Evolutionary conservation across 2,329 filamentous ascomycete genomes (phyloP), one percentile per base, ranked within the genome.

Genomic region (Anthostomella pinea): DNA sequence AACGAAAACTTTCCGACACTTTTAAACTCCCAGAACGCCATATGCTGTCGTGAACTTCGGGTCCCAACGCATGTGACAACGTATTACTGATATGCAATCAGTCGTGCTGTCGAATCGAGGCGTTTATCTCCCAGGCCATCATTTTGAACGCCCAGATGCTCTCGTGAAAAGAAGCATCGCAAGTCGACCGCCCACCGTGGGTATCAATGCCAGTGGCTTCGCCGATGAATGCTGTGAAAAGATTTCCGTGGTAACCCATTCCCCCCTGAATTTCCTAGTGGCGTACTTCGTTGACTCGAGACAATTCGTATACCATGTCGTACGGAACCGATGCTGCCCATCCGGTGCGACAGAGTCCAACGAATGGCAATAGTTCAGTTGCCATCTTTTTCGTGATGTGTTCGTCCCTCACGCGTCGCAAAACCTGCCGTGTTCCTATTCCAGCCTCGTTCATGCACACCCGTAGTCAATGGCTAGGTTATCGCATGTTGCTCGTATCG

Each of bases 401-500:
- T n/a, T n/a, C n/a, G n/a, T n/a, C n/a, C n/a, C n/a, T n/a, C n/a
- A n/a, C n/a, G n/a, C n/a, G n/a, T n/a, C n/a, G n/a, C n/a, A n/a
- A n/a, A n/a, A n/a, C n/a, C n/a, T n/a, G n/a, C n/a, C n/a, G n/a
- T n/a, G n/a, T n/a, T n/a, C n/a, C n/a, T n/a, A n/a, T n/a, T n/a
- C n/a, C n/a, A n/a, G n/a, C n/a, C n/a, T n/a, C n/a, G n/a, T n/a
- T n/a, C n/a, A n/a, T n/a, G n/a, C n/a, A n/a, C n/a, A n/a, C n/a
- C n/a, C n/a, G n/a, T n/a, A n/a, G n/a, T 19, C 13, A 11, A 18
- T 11, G 26, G 15, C 16, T 30, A 2, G 13, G 27, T 48, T 29
- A 69, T 48, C 68, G 59, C 61, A 69, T 74, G 50, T 75, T 77
- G 58, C 73, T 70, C 32, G 77, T 78, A 45, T 83, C 79, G 58